phyloP scores from a whole-genome alignment of 2,329 filamentous ascomycete species.

The Diaporthe nobilis region DNA sequence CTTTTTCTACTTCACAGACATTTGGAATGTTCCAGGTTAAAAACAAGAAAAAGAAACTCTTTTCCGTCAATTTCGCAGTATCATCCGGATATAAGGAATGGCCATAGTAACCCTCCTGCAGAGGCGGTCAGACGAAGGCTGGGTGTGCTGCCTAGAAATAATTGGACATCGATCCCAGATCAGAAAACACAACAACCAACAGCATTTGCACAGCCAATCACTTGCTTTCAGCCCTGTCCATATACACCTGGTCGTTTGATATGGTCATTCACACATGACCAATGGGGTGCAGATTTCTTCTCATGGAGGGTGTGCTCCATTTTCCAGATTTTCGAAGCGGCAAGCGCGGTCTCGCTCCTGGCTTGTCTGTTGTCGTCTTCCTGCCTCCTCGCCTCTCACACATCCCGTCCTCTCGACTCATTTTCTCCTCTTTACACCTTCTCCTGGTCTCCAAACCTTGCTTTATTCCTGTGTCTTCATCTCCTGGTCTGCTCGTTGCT shows the following conservation, averaged over 20 bases:
- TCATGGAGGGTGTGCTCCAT: not conserved
- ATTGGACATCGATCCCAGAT: not conserved
- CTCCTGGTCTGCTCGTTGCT: not conserved
- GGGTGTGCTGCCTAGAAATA: slow-evolving; percentile 6
- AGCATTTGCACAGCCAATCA: not conserved
- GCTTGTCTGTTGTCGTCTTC: not conserved
- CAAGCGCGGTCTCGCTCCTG: not conserved
- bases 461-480: not conserved
- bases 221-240: not conserved
- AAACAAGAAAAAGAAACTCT: not conserved
- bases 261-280: not conserved
- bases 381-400: not conserved
- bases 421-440: not conserved
- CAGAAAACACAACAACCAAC: not conserved
- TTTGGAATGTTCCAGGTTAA: not conserved
- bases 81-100: not conserved
- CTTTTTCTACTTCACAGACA: slow-evolving; percentile 6
- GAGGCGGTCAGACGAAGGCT: not conserved
- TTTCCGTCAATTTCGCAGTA: not conserved
- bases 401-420: not conserved
- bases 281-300: not conserved
- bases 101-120: not conserved
- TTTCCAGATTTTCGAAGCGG: not conserved
- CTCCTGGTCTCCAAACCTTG: not conserved
- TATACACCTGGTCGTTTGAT: not conserved